phyloP scores from a whole-genome alignment of 352 stramenopile genomes.

The Phytophthora kernoviae region DNA sequence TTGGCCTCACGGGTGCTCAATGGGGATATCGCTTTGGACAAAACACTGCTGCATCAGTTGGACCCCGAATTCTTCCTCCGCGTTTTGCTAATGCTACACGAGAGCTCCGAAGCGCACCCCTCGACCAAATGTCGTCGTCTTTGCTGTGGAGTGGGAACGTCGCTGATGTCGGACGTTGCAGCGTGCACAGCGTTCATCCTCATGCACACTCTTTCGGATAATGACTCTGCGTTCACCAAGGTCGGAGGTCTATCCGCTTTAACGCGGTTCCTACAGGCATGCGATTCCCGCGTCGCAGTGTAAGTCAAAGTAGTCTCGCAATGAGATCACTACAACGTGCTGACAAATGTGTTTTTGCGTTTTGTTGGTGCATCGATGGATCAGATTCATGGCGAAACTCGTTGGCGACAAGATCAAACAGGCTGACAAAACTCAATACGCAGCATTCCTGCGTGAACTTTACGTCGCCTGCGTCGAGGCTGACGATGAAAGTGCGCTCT shows the following conservation, averaged over 20 bases:
- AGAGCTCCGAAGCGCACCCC: conserved; percentile 8
- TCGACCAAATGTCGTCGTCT: conserved; percentile 27
- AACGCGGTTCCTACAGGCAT: conserved; percentile 35
- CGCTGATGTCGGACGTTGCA: conserved; percentile 32
- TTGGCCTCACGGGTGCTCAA: conserved; percentile 38
- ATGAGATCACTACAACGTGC: not conserved
- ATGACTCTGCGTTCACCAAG: conserved; percentile 6
- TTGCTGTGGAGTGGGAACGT: conserved; percentile 40
- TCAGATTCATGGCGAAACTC: conserved; percentile 47
- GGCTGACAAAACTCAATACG: conserved; percentile 32
- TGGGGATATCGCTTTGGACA: conserved; percentile 40
- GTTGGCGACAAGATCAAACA: conserved; percentile 39
- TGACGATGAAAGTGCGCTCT: conserved; percentile 43
- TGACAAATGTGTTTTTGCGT: conserved; percentile 1
- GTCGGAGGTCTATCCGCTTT: conserved; percentile 23
- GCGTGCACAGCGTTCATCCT: conserved; percentile 40
- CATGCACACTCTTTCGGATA: conserved; percentile 15
- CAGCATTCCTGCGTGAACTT: conserved; percentile 39
- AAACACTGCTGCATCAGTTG: conserved; percentile 25
- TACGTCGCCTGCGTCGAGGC: conserved; percentile 45
- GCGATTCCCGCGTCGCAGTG: conserved; percentile 55
- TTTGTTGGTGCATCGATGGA: conserved; percentile 1
- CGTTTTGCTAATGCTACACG: conserved; percentile 32
- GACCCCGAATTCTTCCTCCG: conserved; percentile 42
- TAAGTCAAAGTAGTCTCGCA: conserved; percentile 24